These are phyloP conservation scores for Apiotrichum akiyoshidainum DNA, from an alignment of 1,284 basidiomycete genomes.

Conservation along the genomic window DNA sequence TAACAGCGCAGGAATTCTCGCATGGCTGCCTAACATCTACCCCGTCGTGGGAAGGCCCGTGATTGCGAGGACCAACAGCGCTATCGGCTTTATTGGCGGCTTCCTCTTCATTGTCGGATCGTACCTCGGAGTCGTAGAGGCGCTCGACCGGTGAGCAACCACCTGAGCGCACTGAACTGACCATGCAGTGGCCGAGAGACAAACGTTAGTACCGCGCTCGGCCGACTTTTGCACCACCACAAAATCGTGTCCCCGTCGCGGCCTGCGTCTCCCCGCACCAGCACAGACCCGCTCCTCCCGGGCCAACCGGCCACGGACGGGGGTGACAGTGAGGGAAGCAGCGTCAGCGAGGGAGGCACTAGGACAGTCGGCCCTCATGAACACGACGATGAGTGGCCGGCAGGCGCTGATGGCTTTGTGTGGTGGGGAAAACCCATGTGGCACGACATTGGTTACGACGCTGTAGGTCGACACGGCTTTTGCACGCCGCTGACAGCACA, in stretches of 20 bases:
- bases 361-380: background rate
- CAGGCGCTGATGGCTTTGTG: background rate
- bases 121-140: constrained; percentile 55
- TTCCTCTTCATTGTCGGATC: constrained; percentile 59
- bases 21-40: constrained; percentile 51
- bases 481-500: background rate
- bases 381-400: background rate
- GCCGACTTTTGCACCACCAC: background rate
- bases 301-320: background rate
- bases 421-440: constrained; percentile 9
- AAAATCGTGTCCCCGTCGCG: too few relatives aligned
- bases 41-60: background rate
- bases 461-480: background rate
- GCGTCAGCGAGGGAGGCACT: background rate
- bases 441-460: constrained; percentile 10
- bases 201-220: background rate
- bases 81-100: constrained; percentile 56
- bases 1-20: constrained; percentile 51
- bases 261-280: too few relatives aligned
- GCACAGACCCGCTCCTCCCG: background rate
- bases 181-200: background rate
- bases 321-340: background rate
- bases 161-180: background rate
- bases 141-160: constrained; percentile 50
- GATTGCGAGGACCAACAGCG: constrained; percentile 41